These are phyloP conservation scores for Epicoccum sorghinum DNA, from an alignment of 2,329 filamentous ascomycete genomes.

Conservation along the genomic window DNA sequence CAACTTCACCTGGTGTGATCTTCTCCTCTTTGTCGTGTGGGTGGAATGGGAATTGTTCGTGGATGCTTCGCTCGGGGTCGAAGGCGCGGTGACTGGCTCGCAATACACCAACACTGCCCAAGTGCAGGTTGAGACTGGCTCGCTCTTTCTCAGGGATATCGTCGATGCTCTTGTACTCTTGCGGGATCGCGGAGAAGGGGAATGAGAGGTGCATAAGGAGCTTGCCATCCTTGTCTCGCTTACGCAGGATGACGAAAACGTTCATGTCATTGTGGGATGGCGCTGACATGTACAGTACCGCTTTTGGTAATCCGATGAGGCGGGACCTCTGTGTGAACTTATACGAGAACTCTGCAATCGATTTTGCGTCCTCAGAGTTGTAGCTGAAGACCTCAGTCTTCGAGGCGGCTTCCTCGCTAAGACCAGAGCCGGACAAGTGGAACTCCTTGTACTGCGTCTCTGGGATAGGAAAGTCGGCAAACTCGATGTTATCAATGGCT, in stretches of 20 bases:
- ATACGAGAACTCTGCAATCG: constrained; percentile 23
- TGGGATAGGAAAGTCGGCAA: constrained; percentile 23
- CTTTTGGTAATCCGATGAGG: constrained; percentile 56
- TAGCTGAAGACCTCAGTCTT: constrained; percentile 15
- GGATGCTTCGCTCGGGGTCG: constrained; percentile 24
- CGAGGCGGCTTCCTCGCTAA: constrained; percentile 2
- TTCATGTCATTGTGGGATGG: constrained; percentile 52
- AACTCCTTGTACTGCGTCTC: constrained; percentile 22
- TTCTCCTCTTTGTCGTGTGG: constrained; percentile 52
- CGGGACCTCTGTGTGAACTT: constrained; percentile 46
- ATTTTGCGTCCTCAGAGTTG: constrained; percentile 25
- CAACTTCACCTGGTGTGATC: constrained; percentile 49
- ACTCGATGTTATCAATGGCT: constrained; percentile 26
- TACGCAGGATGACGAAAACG: constrained; percentile 54
- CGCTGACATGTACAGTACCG: constrained; percentile 55
- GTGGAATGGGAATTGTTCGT: constrained; percentile 42
- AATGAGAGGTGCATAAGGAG: constrained; percentile 53
- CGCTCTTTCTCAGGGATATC: constrained; percentile 60
- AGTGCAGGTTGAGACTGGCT: constrained; percentile 50
- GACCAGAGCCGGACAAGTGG: constrained; percentile 13
- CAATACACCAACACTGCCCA: constrained; percentile 53
- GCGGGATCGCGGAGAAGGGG: constrained; percentile 45
- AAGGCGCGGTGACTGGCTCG: constrained; percentile 53
- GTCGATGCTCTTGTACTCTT: constrained; percentile 52
- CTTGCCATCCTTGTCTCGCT: constrained; percentile 52